A percentile compares a stretch with the other conserved stretches of the same genome.
Evolutionary conservation across 805 yeast species (phyloP).

Genomic region (Saturnispora hagleri): DNA sequence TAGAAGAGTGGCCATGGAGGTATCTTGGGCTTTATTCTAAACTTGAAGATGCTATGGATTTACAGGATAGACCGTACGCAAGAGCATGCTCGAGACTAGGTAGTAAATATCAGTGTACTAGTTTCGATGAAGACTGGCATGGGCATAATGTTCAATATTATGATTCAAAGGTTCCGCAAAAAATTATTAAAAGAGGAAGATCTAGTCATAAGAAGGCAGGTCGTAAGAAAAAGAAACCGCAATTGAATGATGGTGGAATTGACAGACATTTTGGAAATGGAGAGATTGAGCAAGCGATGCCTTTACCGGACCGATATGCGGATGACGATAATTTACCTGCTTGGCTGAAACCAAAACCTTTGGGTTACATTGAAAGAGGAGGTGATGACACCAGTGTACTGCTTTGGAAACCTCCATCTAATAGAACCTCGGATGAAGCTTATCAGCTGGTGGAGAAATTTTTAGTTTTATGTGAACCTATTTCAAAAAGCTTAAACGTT

Average conservation of each 20-base stretch:
- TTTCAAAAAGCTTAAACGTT: conserved; percentile 48
- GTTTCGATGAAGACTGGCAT: conserved; percentile 49
- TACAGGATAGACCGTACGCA: conserved; percentile 72
- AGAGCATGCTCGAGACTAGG: conserved; percentile 74
- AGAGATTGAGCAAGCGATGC: conserved; percentile 7
- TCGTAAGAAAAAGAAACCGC: conserved; percentile 15
- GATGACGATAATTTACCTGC: conserved; percentile 46
- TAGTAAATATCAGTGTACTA: conserved; percentile 60
- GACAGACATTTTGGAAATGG: conserved; percentile 8
- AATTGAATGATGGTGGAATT: conserved; percentile 16
- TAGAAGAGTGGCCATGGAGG: conserved; percentile 76
- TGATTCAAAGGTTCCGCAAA: conserved; percentile 27
- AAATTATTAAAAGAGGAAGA: conserved; percentile 15
- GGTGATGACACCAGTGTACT: conserved; percentile 54
- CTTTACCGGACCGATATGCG: conserved; percentile 36
- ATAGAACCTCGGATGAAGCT: conserved; percentile 18
- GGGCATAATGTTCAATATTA: conserved; percentile 61
- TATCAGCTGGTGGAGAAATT: conserved; percentile 35
- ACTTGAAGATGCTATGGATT: conserved; percentile 68
- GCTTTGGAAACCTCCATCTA: conserved; percentile 49
- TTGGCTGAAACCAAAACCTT: conserved; percentile 74
- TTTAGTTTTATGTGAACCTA: conserved; percentile 42
- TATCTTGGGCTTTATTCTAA: conserved; percentile 69
- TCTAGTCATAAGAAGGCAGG: conserved; percentile 16
- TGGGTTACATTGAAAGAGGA: conserved; percentile 81